Conservation (phyloP, 75 land plant genomes). For the Azolla pinnata region DNA sequence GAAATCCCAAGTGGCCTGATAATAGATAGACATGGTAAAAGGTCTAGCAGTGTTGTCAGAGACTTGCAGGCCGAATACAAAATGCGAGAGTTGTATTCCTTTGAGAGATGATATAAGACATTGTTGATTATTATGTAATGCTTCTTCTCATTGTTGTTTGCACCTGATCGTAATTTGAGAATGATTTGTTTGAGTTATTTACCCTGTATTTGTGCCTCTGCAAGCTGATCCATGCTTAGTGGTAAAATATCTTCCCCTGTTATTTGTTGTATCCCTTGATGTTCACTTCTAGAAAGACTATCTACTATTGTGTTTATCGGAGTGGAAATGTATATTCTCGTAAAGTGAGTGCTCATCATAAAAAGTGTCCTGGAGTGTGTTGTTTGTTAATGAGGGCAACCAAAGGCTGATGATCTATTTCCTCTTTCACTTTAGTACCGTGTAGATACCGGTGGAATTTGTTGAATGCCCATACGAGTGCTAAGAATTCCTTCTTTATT, state of each 20-base stretch:
- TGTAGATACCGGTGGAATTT: constrained; percentile 20
- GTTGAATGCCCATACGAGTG: constrained; percentile 11
- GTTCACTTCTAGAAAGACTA: not conserved
- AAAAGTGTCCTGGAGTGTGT: not conserved
- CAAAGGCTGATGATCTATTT: constrained; percentile 11
- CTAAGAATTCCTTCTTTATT: constrained; percentile 18
- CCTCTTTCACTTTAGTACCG: not conserved
- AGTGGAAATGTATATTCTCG: constrained; percentile 5
- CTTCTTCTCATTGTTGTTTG: not conserved
- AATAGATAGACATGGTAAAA: not conserved
- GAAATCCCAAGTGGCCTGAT: not conserved
- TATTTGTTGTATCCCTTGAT: not conserved
- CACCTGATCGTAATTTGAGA: not conserved
- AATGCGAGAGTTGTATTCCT: not conserved
- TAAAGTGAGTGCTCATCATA: not conserved
- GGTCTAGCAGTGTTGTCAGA: not conserved
- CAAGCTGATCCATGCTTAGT: not conserved
- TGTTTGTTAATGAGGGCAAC: not conserved
- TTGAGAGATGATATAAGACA: not conserved
- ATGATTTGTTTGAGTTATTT: not conserved
- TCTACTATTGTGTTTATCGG: not conserved
- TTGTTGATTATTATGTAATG: not conserved
- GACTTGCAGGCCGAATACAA: not conserved
- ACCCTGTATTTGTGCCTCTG: not conserved
- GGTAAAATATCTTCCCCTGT: not conserved